Evolutionary conservation across 345 rosid species (phyloP), one percentile per base, ranked within the genome.

Genomic region (Populus nigra): DNA sequence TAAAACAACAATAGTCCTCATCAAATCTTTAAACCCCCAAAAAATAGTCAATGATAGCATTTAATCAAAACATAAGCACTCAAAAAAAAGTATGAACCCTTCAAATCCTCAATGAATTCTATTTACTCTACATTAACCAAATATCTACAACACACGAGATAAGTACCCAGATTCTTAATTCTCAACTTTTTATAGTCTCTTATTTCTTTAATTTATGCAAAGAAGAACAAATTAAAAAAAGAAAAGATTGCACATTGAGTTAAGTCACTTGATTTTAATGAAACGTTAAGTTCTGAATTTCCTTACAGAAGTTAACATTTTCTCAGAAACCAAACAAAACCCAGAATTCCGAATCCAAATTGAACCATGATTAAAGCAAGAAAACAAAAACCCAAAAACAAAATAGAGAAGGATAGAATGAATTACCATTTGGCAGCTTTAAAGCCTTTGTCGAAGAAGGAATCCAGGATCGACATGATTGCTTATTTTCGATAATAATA

Each of bases 371-470:
- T 41, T 9, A 29, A 65, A 49, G 3, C 50, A 35, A 45, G 8
- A 38, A 71, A 71, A 10, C 1, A 41, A 43, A 45, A 49, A 68
- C 6, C 33, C 59, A 12, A 7, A 3, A 57, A 47, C 22, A 36
- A 43, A 76, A 45, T 8, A 20, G 75, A 43, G 8, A 20, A 71
- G 47, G 41, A 61, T 50, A 38, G 1, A 8, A 1, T 12, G 5
- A 50, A 31, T 63, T 86, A 92, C 98, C 99, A 95, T 81, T 92
- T 95, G 15, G 93, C 85, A 71, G 94, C 98, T 87, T 90, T 95
- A 81, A 95, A 95, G 65, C 96, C 96, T 85, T 90, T 93, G 76
- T 82, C 90, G 92, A 93, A 92, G 88, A 95, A 89, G 1, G 98
- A 86, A 87, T 95, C 99, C 81, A 95, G 87, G 88, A 91, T 83